Percentiles rank a stretch among this genome's conserved stretches.
Conservation (phyloP, 2,329 filamentous ascomycete genomes). For the Claviceps sp. region DNA sequence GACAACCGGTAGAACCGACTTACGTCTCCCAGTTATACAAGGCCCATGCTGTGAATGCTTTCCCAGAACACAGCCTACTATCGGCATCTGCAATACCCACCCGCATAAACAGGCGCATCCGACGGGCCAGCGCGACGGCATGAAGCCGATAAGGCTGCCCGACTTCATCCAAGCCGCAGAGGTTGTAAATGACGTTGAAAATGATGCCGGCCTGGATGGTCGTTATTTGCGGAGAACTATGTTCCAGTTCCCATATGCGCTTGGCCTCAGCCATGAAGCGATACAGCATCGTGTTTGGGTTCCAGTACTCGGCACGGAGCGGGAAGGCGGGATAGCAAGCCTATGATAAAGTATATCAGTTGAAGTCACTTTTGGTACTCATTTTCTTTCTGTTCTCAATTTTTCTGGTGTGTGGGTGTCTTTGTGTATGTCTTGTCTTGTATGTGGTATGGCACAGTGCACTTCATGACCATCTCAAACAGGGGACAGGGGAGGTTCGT, state of each 20-base stretch:
- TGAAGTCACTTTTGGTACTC: neutral
- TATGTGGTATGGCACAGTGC: neutral
- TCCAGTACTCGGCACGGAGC: constrained; percentile 23
- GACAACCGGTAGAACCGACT: constrained; percentile 1
- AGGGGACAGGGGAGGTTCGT: constrained; percentile 2
- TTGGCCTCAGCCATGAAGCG: constrained; percentile 25
- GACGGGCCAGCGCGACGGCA: constrained; percentile 18
- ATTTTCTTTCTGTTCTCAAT: neutral
- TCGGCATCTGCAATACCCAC: constrained; percentile 1
- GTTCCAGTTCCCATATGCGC: constrained; percentile 24
- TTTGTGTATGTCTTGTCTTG: neutral
- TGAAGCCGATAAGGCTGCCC: constrained; percentile 21
- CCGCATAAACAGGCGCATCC: constrained; percentile 18
- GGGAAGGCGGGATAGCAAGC: constrained; percentile 15
- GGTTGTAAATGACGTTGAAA: constrained; percentile 17
- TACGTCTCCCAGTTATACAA: constrained; percentile 22
- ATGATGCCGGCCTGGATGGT: constrained; percentile 23
- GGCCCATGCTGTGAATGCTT: constrained; percentile 20
- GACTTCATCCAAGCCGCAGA: constrained; percentile 24
- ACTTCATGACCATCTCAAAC: neutral
- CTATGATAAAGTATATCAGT: constrained; percentile 9
- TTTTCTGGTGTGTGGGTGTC: neutral
- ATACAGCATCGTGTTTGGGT: constrained; percentile 19
- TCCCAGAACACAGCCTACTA: constrained; percentile 10
- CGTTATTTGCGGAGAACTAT: constrained; percentile 15